These are phyloP conservation scores for Morella rubra DNA, from an alignment of 306 rosid species.

Conservation along the genomic window DNA sequence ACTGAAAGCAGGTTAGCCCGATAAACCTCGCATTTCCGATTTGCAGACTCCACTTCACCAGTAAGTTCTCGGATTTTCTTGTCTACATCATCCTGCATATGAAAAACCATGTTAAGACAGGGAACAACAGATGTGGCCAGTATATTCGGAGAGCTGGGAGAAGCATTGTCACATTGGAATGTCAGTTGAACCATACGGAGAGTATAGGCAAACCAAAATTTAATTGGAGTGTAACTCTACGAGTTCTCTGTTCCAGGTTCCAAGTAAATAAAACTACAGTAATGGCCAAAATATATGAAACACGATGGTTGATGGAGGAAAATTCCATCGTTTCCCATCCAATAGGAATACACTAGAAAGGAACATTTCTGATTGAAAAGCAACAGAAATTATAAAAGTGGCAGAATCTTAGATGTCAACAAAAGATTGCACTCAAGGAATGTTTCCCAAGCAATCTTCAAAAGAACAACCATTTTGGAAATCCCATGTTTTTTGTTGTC, in stretches of 20 bases:
- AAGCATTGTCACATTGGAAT: not conserved
- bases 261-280: not conserved
- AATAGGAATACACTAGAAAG: not conserved
- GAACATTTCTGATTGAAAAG: not conserved
- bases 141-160: not conserved
- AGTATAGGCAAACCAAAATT: not conserved
- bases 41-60: slow-evolving; percentile 71
- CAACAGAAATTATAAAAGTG: not conserved
- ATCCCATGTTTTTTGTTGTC: not conserved
- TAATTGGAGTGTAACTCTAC: not conserved
- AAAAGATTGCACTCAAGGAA: not conserved
- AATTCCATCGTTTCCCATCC: not conserved
- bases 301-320: not conserved
- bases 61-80: slow-evolving; percentile 63
- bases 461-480: not conserved
- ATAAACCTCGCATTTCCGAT: slow-evolving; percentile 84
- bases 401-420: not conserved
- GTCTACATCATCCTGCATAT: slow-evolving; percentile 88
- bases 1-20: slow-evolving; percentile 91
- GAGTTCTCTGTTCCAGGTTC: not conserved
- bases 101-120: slow-evolving; percentile 23
- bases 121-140: slow-evolving; percentile 15
- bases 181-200: not conserved
- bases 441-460: not conserved
- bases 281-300: not conserved